A percentile compares a stretch with the other conserved stretches of the same genome.
Conservation (phyloP, 2,329 filamentous ascomycete species). For the Botrytis elliptica region DNA sequence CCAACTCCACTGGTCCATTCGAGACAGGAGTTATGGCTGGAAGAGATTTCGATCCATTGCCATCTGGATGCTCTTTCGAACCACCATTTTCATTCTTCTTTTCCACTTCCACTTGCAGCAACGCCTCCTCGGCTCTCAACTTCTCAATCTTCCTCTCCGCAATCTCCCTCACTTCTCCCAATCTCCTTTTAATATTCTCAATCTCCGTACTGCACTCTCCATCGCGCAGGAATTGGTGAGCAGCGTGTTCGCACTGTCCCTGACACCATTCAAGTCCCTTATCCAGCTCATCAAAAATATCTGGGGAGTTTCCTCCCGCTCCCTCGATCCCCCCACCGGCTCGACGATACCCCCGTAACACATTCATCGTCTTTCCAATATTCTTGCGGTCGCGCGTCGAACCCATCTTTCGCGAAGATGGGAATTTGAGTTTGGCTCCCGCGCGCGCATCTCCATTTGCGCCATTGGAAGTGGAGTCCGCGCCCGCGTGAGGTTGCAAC, state of each 20-base stretch:
- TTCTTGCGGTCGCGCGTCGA: slow-evolving; percentile 33
- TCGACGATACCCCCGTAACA: slow-evolving; percentile 33
- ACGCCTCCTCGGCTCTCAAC: slow-evolving; percentile 28
- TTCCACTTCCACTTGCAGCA: neutral
- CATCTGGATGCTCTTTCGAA: slow-evolving; percentile 11
- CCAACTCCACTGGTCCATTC: slow-evolving; percentile 10
- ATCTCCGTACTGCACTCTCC: slow-evolving; percentile 82
- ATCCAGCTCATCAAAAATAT: slow-evolving; percentile 72
- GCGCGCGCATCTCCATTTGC: slow-evolving; percentile 30
- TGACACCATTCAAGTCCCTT: slow-evolving; percentile 78
- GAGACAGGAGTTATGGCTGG: neutral
- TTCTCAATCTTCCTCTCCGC: slow-evolving; percentile 34
- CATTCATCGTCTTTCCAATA: slow-evolving; percentile 27
- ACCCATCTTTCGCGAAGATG: slow-evolving; percentile 44
- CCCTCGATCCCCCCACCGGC: slow-evolving; percentile 25
- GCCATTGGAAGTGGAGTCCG: slow-evolving; percentile 32
- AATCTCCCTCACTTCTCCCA: slow-evolving; percentile 54
- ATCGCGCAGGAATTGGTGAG: slow-evolving; percentile 84
- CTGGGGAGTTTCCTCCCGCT: slow-evolving; percentile 32
- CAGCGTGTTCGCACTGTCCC: slow-evolving; percentile 77
- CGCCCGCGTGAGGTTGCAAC: neutral
- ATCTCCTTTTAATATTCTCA: slow-evolving; percentile 51
- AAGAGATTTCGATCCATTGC: neutral
- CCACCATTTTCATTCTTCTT: slow-evolving; percentile 15
- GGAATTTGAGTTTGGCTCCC: slow-evolving; percentile 41